Evolutionary conservation across 2,329 filamentous ascomycete species (phyloP).

Genomic region (Ilyonectria destructans): DNA sequence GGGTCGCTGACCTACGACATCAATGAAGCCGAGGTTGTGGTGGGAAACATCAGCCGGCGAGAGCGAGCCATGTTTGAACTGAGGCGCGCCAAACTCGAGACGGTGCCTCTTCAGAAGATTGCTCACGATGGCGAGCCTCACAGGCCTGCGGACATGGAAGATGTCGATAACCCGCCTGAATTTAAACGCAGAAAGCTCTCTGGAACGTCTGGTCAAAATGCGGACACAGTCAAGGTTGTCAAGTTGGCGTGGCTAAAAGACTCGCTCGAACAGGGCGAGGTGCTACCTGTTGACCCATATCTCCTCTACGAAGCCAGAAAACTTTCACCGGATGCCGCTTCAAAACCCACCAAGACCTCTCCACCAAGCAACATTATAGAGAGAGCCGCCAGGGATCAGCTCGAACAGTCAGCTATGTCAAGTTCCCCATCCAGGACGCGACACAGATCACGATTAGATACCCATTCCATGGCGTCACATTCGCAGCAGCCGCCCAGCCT

Average conservation of each 20-base stretch:
- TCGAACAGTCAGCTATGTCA: constrained; percentile 24
- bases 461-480: constrained; percentile 10
- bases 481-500: constrained; percentile 59
- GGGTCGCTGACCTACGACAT: constrained; percentile 79
- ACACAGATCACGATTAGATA: constrained; percentile 27
- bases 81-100: constrained; percentile 74
- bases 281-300: constrained; percentile 68
- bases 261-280: constrained; percentile 60
- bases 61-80: constrained; percentile 85
- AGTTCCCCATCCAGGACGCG: constrained; percentile 8
- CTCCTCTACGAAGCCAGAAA: constrained; percentile 69
- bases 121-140: background rate
- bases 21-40: constrained; percentile 79
- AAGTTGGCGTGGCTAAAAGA: constrained; percentile 73
- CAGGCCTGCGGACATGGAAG: constrained; percentile 13
- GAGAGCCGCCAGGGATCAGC: constrained; percentile 14
- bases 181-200: constrained; percentile 43
- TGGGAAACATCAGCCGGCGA: constrained; percentile 81
- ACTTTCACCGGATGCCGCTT: constrained; percentile 16
- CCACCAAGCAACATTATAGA: constrained; percentile 39
- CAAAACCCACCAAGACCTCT: constrained; percentile 16
- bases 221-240: constrained; percentile 66
- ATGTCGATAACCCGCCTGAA: constrained; percentile 20
- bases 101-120: constrained; percentile 59
- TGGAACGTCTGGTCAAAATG: background rate